phyloP scores from a whole-genome alignment of 495 filamentous ascomycete genomes.

The Hypoxylon trugodes region DNA sequence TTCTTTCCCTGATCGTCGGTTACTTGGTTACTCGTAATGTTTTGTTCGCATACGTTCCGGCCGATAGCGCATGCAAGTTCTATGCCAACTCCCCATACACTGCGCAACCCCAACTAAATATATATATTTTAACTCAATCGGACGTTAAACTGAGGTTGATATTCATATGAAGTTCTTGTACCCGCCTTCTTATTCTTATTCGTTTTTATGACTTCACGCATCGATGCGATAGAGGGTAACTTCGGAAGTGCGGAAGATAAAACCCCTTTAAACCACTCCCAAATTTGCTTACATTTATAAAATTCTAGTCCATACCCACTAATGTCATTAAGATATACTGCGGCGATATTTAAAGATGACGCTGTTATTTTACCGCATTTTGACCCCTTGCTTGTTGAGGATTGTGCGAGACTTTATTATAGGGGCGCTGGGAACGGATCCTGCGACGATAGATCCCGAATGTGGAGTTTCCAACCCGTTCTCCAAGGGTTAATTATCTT shows the following conservation, averaged over 20 bases:
- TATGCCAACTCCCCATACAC: neutral
- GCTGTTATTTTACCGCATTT: neutral
- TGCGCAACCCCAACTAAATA: constrained; percentile 1
- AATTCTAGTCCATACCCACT: neutral
- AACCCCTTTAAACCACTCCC: constrained; percentile 1
- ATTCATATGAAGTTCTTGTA: too few relatives aligned
- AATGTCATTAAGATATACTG: neutral
- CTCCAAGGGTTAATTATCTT: constrained; percentile 17
- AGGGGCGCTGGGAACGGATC: constrained; percentile 3
- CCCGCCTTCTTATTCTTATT: too few relatives aligned
- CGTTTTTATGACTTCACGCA: too few relatives aligned
- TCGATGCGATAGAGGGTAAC: constrained; percentile 4
- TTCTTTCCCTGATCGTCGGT: neutral
- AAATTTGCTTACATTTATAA: neutral
- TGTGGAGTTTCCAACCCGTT: constrained; percentile 31
- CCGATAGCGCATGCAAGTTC: neutral
- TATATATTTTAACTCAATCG: neutral
- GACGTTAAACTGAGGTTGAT: neutral
- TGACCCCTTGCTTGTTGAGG: neutral
- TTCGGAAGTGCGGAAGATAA: constrained; percentile 9
- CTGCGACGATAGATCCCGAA: constrained; percentile 28
- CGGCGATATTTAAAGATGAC: neutral
- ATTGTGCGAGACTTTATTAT: neutral
- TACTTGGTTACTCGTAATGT: neutral
- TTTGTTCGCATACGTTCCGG: neutral